A percentile compares a stretch with the other conserved stretches of the same genome.
phyloP scores from a whole-genome alignment of 345 rosid species.

The Noccaea bulbosa region DNA sequence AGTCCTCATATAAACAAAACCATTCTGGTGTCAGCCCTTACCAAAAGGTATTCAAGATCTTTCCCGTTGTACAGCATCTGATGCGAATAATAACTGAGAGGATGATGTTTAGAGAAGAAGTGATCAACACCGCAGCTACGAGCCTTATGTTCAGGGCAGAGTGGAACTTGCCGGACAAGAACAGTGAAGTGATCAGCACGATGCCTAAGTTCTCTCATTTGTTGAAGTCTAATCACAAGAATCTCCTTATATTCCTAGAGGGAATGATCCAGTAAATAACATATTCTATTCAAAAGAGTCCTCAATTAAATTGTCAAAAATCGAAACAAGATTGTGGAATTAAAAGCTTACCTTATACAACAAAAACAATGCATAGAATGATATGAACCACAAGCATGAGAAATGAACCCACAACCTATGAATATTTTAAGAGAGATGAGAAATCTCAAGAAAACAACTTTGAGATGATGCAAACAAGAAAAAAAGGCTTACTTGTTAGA shows the following conservation, averaged over 20 bases:
- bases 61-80: constrained; percentile 74
- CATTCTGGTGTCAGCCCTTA: constrained; percentile 35
- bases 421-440: constrained; percentile 7
- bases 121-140: constrained; percentile 71
- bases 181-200: constrained; percentile 78
- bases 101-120: constrained; percentile 79
- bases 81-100: constrained; percentile 60
- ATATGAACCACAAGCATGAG: constrained; percentile 75
- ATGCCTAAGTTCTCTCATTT: constrained; percentile 52
- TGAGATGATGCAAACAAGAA: neutral
- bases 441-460: constrained; percentile 12
- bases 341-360: constrained; percentile 60
- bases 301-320: constrained; percentile 13
- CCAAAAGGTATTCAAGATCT: constrained; percentile 62
- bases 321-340: constrained; percentile 1
- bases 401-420: constrained; percentile 95
- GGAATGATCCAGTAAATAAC: constrained; percentile 46
- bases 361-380: constrained; percentile 70
- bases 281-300: constrained; percentile 36
- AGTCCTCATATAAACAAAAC: neutral
- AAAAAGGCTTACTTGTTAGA: constrained; percentile 62
- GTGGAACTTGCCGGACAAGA: constrained; percentile 77
- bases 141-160: constrained; percentile 61
- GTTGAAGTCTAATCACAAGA: constrained; percentile 64
- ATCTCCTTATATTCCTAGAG: constrained; percentile 80